Percentiles rank a stretch among this genome's conserved stretches.
These are phyloP conservation scores for Agrocybe praecox DNA, from an alignment of 768 basidiomycete genomes.

Conservation along the genomic window DNA sequence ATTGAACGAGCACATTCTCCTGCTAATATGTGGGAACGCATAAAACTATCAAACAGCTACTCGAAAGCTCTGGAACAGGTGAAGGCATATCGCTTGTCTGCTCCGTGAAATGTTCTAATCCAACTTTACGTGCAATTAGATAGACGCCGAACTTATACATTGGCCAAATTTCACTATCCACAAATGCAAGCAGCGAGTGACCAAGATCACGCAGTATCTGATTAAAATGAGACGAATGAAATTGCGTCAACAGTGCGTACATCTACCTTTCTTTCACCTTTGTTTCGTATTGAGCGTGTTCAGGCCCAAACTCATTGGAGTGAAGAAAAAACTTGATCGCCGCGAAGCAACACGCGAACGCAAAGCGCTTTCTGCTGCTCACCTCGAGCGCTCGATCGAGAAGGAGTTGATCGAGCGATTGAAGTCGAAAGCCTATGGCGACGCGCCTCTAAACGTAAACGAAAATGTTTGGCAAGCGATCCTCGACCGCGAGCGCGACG, in stretches of 20 bases:
- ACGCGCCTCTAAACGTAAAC: conserved; percentile 97
- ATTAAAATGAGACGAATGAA: conserved; percentile 96
- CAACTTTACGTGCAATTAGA: conserved; percentile 46
- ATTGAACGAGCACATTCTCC: conserved; percentile 97
- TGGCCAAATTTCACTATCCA: conserved; percentile 98
- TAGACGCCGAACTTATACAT: conserved; percentile 93
- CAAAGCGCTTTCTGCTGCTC: conserved; percentile 95
- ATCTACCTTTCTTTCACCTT: neutral
- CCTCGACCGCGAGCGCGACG: conserved; percentile 75
- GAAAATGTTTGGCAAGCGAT: conserved; percentile 95
- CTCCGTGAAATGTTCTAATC: neutral
- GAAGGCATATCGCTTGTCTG: conserved; percentile 12
- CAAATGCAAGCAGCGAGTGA: conserved; percentile 99
- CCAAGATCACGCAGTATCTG: conserved; percentile 98
- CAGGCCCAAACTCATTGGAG: conserved; percentile 91
- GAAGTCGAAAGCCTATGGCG: conserved; percentile 96
- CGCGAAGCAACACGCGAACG: conserved; percentile 91
- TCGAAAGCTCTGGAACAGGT: conserved; percentile 95
- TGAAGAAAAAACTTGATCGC: conserved; percentile 96
- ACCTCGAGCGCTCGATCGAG: conserved; percentile 92
- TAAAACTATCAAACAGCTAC: conserved; percentile 93
- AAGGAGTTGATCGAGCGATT: conserved; percentile 95
- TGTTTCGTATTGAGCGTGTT: neutral
- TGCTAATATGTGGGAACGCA: conserved; percentile 96
- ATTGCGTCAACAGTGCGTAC: conserved; percentile 78